A percentile compares a stretch with the other conserved stretches of the same genome.
Conservation (phyloP, 257 asterid genomes). For the Lantana camara region DNA sequence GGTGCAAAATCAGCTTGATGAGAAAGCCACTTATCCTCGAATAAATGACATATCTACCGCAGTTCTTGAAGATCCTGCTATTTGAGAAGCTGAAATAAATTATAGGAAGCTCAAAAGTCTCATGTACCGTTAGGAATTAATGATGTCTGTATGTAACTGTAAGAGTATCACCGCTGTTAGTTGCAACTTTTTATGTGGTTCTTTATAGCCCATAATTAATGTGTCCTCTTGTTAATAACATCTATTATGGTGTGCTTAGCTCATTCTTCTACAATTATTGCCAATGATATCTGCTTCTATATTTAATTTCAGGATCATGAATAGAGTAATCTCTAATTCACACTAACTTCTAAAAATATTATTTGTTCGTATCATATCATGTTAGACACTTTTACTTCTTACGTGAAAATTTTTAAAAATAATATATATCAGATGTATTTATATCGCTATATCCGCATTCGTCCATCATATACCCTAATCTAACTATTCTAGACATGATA, state of each 20-base stretch:
- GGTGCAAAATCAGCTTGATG: conserved; percentile 82
- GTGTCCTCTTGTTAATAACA: background rate
- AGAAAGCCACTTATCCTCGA: conserved; percentile 77
- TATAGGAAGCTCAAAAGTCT: background rate
- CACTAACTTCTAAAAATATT: too few relatives aligned
- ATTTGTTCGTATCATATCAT: too few relatives aligned
- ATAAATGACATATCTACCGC: conserved; percentile 67
- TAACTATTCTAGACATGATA: background rate
- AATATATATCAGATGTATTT: too few relatives aligned
- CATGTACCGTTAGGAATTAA: conserved; percentile 7
- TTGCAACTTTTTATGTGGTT: background rate
- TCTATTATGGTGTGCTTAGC: background rate
- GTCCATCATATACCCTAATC: background rate
- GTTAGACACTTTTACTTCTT: too few relatives aligned
- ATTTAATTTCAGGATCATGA: too few relatives aligned
- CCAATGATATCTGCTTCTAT: too few relatives aligned
- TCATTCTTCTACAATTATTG: too few relatives aligned
- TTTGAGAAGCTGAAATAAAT: conserved; percentile 35
- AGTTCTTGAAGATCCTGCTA: conserved; percentile 70
- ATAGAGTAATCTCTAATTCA: too few relatives aligned
- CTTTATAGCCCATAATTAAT: background rate
- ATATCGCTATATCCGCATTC: too few relatives aligned
- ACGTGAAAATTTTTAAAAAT: too few relatives aligned
- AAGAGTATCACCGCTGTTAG: conserved; percentile 1
- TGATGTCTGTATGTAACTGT: conserved; percentile 1